A percentile compares a stretch with the other conserved stretches of the same genome.
Evolutionary conservation across 306 rosid genomes (phyloP).

Genomic region (Trifolium subterraneum): DNA sequence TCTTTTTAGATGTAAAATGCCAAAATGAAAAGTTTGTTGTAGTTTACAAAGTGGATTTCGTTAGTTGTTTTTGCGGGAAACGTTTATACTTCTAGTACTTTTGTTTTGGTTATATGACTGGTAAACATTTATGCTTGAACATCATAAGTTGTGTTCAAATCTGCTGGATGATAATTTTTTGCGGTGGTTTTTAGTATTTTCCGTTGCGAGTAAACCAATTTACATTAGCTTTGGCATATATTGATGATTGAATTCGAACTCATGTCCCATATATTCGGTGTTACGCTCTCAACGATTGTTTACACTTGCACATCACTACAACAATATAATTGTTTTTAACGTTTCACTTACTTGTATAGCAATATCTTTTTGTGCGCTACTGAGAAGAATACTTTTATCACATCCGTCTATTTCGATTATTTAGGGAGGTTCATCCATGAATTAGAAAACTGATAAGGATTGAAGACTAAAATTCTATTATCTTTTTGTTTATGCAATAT

Average conservation of each 20-base stretch:
- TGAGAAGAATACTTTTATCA: neutral
- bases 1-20: neutral
- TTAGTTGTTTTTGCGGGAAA: neutral
- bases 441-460: conserved; percentile 18
- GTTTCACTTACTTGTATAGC: neutral
- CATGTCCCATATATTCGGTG: neutral
- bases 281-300: neutral
- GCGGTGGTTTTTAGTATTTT: conserved; percentile 6
- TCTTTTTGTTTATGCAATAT: conserved; percentile 32
- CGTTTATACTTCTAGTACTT: neutral
- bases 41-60: neutral
- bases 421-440: conserved; percentile 29
- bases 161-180: neutral
- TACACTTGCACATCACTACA: neutral
- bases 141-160: neutral
- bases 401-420: conserved; percentile 7
- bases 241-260: neutral
- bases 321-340: neutral
- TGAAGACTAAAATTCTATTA: conserved; percentile 14
- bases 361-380: neutral
- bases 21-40: neutral
- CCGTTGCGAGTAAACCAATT: neutral
- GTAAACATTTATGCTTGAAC: neutral
- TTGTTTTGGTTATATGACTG: neutral
- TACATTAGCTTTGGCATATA: neutral